phyloP scores from a whole-genome alignment of 176 grass and related monocot genomes.

The Poa annua region DNA sequence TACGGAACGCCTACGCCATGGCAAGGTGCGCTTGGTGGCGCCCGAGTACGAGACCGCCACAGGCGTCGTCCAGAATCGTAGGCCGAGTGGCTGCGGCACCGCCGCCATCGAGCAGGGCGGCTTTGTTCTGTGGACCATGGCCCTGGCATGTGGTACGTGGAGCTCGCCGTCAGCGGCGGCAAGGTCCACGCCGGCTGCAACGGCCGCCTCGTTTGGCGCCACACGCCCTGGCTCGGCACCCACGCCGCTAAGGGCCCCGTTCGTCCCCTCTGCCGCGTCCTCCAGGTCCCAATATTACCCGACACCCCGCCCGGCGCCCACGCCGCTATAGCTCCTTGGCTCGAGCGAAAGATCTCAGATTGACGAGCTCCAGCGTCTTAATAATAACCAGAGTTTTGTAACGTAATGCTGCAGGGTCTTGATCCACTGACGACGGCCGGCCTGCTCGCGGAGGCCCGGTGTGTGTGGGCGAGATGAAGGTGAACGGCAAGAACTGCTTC shows the following conservation, averaged over 20 bases:
- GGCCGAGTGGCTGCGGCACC: constrained; percentile 42
- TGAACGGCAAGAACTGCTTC: constrained; percentile 97
- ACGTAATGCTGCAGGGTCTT: constrained; percentile 62
- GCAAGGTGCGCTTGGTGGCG: constrained; percentile 87
- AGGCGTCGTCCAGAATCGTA: constrained; percentile 68
- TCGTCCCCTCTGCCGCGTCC: constrained; percentile 81
- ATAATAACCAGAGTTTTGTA: too few species aligned
- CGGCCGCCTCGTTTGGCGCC: constrained; percentile 87
- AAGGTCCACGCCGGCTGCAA: constrained; percentile 92
- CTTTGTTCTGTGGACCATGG: constrained; percentile 95
- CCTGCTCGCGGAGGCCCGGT: constrained; percentile 79
- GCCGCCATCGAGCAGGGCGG: constrained; percentile 71
- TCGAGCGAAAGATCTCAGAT: too few species aligned
- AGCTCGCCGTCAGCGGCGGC: constrained; percentile 88
- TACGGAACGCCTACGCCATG: constrained; percentile 82
- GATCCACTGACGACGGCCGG: constrained; percentile 82
- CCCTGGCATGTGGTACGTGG: constrained; percentile 96
- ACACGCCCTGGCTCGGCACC: constrained; percentile 94
- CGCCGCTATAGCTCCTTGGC: too few species aligned
- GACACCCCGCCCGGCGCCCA: too few species aligned
- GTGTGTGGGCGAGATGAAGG: constrained; percentile 89
- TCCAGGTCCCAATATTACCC: constrained; percentile 58
- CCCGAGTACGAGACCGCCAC: constrained; percentile 84
- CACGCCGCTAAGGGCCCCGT: constrained; percentile 90
- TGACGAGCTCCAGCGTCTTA: too few species aligned